Evolutionary conservation across 805 yeast genomes (phyloP).

Genomic region (Hanseniaspora opuntiae): DNA sequence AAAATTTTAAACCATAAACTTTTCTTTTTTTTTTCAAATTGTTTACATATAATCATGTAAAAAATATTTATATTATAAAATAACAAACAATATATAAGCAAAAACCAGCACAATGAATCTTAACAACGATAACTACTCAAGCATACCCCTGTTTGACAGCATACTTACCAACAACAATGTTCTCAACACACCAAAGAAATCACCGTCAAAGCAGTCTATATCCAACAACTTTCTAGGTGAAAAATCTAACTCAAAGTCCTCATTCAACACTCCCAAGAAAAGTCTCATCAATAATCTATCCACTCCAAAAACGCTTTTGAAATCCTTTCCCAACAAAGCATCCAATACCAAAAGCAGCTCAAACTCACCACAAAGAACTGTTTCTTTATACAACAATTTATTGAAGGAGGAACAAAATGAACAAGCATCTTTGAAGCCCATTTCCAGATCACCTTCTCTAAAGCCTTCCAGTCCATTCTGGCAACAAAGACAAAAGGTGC

Average conservation of each 20-base stretch:
- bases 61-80: not conserved
- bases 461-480: not conserved
- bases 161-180: not conserved
- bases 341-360: not conserved
- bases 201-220: constrained; percentile 1
- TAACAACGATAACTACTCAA: not conserved
- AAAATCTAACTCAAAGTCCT: not conserved
- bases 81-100: not conserved
- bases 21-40: not conserved
- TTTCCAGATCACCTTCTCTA: not conserved
- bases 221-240: not conserved
- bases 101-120: not conserved
- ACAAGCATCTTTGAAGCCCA: too few species aligned
- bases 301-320: constrained; percentile 1
- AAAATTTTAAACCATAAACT: too few species aligned
- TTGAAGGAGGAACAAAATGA: not conserved
- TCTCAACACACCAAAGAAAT: constrained; percentile 3
- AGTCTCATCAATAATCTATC: not conserved
- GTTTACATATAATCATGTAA: not conserved
- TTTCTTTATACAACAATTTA: not conserved
- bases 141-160: constrained; percentile 5
- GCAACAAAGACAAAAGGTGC: not conserved
- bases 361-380: not conserved
- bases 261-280: not conserved
- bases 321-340: constrained; percentile 2